Conservation (phyloP, 148 eudicot species). For the Rhododendron ovatum region DNA sequence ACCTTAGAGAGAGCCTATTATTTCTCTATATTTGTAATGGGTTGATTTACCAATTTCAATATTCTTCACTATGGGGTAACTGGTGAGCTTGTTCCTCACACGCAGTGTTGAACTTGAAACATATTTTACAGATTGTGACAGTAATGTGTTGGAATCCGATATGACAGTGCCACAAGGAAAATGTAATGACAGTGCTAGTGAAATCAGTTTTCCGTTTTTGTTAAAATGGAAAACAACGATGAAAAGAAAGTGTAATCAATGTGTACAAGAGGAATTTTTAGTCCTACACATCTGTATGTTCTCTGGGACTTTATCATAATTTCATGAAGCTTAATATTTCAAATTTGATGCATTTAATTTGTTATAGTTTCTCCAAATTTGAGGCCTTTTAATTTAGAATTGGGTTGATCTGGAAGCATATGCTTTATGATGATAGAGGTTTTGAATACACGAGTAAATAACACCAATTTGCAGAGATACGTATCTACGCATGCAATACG, state of each 20-base stretch:
- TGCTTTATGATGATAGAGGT: background rate
- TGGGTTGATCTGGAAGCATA: background rate
- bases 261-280: background rate
- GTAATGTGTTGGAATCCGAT: background rate
- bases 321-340: background rate
- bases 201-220: background rate
- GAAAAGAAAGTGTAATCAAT: background rate
- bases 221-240: background rate
- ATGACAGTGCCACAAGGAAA: background rate
- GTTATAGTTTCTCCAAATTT: background rate
- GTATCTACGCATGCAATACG: background rate
- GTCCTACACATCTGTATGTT: background rate
- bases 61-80: background rate
- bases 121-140: background rate
- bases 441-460: background rate
- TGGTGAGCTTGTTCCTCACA: background rate
- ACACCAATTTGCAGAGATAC: background rate
- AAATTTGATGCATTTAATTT: background rate
- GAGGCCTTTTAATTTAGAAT: background rate
- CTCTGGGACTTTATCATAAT: background rate
- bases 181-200: background rate
- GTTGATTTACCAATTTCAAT: background rate
- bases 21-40: background rate
- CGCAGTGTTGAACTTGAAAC: background rate
- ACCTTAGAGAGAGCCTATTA: background rate